Evolutionary conservation across 495 filamentous ascomycete species (phyloP).

Genomic region (Venustampulla echinocandica): DNA sequence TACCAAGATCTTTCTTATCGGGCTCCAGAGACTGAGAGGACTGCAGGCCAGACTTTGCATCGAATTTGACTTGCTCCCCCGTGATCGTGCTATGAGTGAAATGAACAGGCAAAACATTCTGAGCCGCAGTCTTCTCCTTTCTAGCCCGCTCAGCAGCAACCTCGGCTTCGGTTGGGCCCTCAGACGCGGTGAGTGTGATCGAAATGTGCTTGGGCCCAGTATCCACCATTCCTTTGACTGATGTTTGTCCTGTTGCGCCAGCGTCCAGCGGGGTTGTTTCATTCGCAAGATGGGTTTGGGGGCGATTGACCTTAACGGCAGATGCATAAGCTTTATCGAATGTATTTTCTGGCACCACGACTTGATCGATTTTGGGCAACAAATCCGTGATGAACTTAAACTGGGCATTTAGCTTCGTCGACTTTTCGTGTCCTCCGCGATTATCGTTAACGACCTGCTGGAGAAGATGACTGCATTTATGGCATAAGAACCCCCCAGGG

Average conservation of each 20-base stretch:
- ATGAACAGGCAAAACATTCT: slow-evolving; percentile 86
- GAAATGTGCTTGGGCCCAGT: slow-evolving; percentile 63
- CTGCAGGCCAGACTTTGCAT: slow-evolving; percentile 16
- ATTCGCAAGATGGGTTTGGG: slow-evolving; percentile 49
- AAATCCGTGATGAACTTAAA: slow-evolving; percentile 76
- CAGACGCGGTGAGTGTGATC: slow-evolving; percentile 65
- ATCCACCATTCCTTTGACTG: slow-evolving; percentile 62
- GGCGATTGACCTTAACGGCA: slow-evolving; percentile 51
- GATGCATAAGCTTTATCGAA: slow-evolving; percentile 67
- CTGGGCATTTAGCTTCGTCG: slow-evolving; percentile 78
- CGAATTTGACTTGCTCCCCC: slow-evolving; percentile 29
- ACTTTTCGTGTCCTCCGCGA: slow-evolving; percentile 72
- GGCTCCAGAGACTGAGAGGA: slow-evolving; percentile 34
- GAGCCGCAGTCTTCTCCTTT: slow-evolving; percentile 64
- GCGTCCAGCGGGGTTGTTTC: slow-evolving; percentile 42
- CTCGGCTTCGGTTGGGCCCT: slow-evolving; percentile 68
- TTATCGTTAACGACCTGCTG: slow-evolving; percentile 56
- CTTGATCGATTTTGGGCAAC: slow-evolving; percentile 75
- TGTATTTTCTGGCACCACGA: slow-evolving; percentile 74
- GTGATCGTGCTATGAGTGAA: slow-evolving; percentile 77
- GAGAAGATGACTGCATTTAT: slow-evolving; percentile 66
- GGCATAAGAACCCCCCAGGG: slow-evolving; percentile 68
- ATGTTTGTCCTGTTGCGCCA: slow-evolving; percentile 42
- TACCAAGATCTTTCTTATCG: slow-evolving; percentile 38
- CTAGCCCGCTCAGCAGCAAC: slow-evolving; percentile 60